A percentile compares a stretch with the other conserved stretches of the same genome.
These are phyloP conservation scores for Diatrype stigma DNA, from an alignment of 2,329 filamentous ascomycete genomes.

Conservation along the genomic window DNA sequence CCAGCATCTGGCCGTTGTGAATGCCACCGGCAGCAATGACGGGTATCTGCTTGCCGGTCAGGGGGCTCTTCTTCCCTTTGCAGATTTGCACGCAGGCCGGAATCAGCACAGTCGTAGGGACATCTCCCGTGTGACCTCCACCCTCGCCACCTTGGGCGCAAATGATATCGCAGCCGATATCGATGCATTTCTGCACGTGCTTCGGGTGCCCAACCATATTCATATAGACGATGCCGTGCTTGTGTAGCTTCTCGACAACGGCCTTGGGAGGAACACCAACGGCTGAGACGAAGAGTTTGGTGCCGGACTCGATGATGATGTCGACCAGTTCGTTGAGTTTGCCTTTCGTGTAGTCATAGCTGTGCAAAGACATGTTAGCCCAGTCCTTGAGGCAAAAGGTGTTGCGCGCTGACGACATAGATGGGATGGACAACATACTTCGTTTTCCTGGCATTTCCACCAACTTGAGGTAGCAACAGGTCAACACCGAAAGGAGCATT, in stretches of 20 bases:
- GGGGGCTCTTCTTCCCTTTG: slow-evolving; percentile 75
- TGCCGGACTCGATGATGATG: slow-evolving; percentile 88
- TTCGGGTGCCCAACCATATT: slow-evolving; percentile 99
- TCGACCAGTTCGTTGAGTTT: slow-evolving; percentile 88
- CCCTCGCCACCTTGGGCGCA: slow-evolving; percentile 98
- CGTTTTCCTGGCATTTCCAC: slow-evolving; percentile 89
- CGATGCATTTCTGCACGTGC: slow-evolving; percentile 94
- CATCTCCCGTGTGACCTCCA: slow-evolving; percentile 92
- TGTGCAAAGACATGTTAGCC: slow-evolving; percentile 34
- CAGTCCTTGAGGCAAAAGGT: background rate
- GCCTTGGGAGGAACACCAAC: slow-evolving; percentile 88
- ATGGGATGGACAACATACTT: slow-evolving; percentile 49
- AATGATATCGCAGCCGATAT: slow-evolving; percentile 90
- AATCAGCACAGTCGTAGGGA: slow-evolving; percentile 88
- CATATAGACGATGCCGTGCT: slow-evolving; percentile 88
- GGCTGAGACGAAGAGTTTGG: slow-evolving; percentile 92
- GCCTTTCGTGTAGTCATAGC: slow-evolving; percentile 99
- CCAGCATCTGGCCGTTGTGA: slow-evolving; percentile 86
- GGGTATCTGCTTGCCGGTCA: slow-evolving; percentile 84
- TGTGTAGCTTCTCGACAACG: slow-evolving; percentile 87
- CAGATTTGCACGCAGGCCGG: slow-evolving; percentile 82
- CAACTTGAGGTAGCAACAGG: slow-evolving; percentile 88
- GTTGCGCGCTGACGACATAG: slow-evolving; percentile 1
- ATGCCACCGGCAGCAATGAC: slow-evolving; percentile 93
- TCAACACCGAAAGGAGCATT: slow-evolving; percentile 94